Evolutionary conservation across 129 eudicot species (phyloP).

Genomic region (Glebionis coronaria): DNA sequence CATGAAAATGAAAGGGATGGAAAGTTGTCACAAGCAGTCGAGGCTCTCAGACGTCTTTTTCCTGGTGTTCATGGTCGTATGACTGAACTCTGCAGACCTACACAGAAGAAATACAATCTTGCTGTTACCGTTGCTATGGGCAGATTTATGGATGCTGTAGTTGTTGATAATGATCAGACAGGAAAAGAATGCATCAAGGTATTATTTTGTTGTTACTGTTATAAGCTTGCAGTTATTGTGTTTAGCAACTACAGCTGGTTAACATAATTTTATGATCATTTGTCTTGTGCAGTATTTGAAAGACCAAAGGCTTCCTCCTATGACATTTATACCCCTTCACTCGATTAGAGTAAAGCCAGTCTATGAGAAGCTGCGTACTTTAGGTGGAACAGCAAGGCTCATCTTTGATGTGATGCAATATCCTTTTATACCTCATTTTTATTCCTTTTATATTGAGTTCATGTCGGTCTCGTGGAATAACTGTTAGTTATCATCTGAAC

Average conservation of each 20-base stretch:
- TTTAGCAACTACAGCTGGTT: not conserved
- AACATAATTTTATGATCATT: constrained; percentile 14
- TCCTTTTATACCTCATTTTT: constrained; percentile 43
- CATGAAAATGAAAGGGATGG: constrained; percentile 96
- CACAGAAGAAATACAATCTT: constrained; percentile 81
- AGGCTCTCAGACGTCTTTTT: constrained; percentile 87
- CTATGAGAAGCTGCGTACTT: constrained; percentile 72
- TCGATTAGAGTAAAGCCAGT: constrained; percentile 93
- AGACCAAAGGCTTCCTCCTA: constrained; percentile 98
- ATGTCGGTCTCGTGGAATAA: not conserved
- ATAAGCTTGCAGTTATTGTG: not conserved
- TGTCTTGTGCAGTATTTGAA: constrained; percentile 71
- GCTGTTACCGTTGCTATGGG: constrained; percentile 99
- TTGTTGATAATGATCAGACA: constrained; percentile 85
- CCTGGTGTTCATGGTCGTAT: constrained; percentile 99
- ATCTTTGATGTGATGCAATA: constrained; percentile 93
- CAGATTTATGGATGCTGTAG: constrained; percentile 97
- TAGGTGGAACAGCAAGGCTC: constrained; percentile 92
- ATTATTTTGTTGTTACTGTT: not conserved
- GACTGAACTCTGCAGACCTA: constrained; percentile 97
- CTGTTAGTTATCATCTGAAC: not conserved
- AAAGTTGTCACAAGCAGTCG: constrained; percentile 85
- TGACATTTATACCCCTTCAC: constrained; percentile 96
- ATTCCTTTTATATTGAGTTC: not conserved
- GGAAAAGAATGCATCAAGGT: constrained; percentile 99